Base-by-base conservation (phyloP, 1,284 basidiomycete genomes). In the Rhodotorula mucilaginosa region DNA sequence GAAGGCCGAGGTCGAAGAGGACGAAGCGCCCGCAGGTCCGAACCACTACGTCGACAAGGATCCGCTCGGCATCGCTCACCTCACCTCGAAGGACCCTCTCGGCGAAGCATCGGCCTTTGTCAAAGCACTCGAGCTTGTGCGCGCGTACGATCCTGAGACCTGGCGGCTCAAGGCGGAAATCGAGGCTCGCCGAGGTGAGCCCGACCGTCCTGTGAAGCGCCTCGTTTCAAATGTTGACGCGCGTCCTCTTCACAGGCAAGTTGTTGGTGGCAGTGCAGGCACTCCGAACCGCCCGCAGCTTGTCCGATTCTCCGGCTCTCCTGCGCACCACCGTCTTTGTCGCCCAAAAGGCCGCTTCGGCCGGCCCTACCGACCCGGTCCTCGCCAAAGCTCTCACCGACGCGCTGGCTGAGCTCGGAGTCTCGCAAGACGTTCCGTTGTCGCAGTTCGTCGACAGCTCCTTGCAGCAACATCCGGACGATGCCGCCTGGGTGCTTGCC, bases 121-220 rank as follows among this genome's bases (percentile, higher is more conserved):
- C 46, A 82, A 83, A n/a, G 89, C 90, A 2, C 81, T 98, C 18
- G 84, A 86, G 26, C 83, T 82, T 4, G 82, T 88, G 46, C 85
- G 85, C 2, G 80, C 82, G 21, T 79, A 84, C 1, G 84, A 87
- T 64, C 80, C 91, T 13, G 88, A 91, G 54, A 88, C 88, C 8
- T 95, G 92, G 90, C 80, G 88, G 58, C 84, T 85, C 0, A 84
- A 86, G 2, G 97, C 92, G 79, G 93, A 97, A 78, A 88, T 98
- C 39, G 88, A 90, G 34, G 81, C 91, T 29, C 84, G 93, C 5
- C 52, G 63, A 57, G 63, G 63, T 64, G 63, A 18, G 63, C 39
- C 34, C 46, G 34, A 44, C 39, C 8, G 10, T 44, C 39, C 8
- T 44, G 39, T 12, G 4, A 34, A 5, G 4, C 34, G 34, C 34